Conservation (phyloP, 2,329 filamentous ascomycete species). For the Exophiala sideris region DNA sequence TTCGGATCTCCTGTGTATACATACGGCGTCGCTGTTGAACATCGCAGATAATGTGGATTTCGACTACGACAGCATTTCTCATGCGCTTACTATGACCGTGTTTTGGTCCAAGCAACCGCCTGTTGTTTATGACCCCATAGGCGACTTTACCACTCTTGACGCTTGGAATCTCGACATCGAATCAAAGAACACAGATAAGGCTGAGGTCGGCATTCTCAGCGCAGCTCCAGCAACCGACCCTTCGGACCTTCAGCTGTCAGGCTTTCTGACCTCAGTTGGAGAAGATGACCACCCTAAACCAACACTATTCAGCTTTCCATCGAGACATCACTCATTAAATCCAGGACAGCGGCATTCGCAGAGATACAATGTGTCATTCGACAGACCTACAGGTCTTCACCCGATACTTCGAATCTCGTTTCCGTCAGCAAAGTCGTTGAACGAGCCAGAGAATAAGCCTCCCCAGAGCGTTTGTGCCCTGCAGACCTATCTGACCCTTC, state of each 20-base stretch:
- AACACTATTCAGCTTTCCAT: conserved; percentile 78
- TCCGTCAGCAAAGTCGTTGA: conserved; percentile 48
- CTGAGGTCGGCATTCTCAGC: conserved; percentile 78
- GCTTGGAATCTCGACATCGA: conserved; percentile 46
- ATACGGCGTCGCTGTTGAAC: conserved; percentile 45
- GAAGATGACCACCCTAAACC: conserved; percentile 67
- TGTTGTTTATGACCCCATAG: conserved; percentile 21
- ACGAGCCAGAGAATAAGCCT: conserved; percentile 41
- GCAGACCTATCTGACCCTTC: conserved; percentile 78
- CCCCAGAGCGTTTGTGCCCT: conserved; percentile 62
- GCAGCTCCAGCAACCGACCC: conserved; percentile 57
- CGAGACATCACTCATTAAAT: conserved; percentile 65
- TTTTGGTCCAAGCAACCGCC: conserved; percentile 52
- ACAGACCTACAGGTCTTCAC: conserved; percentile 75
- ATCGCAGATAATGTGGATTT: conserved; percentile 67
- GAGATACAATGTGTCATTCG: conserved; percentile 62
- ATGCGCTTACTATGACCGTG: conserved; percentile 62
- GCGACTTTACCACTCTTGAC: conserved; percentile 25
- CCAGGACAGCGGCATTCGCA: conserved; percentile 35
- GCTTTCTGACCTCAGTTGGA: conserved; percentile 74
- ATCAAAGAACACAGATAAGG: conserved; percentile 17
- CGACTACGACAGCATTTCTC: conserved; percentile 68
- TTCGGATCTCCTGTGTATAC: conserved; percentile 49
- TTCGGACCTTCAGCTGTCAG: conserved; percentile 74
- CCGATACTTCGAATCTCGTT: conserved; percentile 71